Evolutionary conservation across 192 early-diverging fungal genomes (phyloP).

Genomic region (Backusella sp.): DNA sequence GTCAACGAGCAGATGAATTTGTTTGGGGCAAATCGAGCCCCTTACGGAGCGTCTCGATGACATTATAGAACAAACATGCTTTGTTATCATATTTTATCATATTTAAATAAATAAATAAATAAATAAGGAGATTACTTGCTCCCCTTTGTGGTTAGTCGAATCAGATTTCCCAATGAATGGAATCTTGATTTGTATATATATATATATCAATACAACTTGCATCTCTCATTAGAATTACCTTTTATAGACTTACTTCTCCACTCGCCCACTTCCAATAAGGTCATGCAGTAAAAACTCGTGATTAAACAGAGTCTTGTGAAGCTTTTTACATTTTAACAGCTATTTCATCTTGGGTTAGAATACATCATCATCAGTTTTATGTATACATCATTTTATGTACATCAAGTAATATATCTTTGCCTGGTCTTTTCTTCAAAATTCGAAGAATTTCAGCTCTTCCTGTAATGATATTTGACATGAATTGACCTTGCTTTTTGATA

Average conservation of each 20-base stretch:
- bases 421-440: constrained; percentile 40
- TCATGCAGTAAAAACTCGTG: constrained; percentile 49
- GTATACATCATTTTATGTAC: neutral
- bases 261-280: constrained; percentile 48
- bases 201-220: neutral
- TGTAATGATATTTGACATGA: constrained; percentile 42
- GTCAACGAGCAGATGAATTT: neutral
- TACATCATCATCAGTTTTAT: neutral
- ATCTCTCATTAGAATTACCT: neutral
- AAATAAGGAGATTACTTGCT: constrained; percentile 11
- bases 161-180: constrained; percentile 42
- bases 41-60: neutral
- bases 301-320: constrained; percentile 36
- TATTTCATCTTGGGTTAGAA: constrained; percentile 7
- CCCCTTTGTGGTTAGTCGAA: constrained; percentile 46
- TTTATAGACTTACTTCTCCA: constrained; percentile 37
- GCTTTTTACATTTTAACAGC: constrained; percentile 35
- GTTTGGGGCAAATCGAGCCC: constrained; percentile 8
- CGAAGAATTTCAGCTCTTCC: constrained; percentile 45
- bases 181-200: neutral
- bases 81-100: neutral
- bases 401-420: constrained; percentile 44
- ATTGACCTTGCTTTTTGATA: constrained; percentile 39
- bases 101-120: neutral
- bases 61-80: neutral